Percentiles rank a stretch among this genome's conserved stretches.
phyloP scores from a whole-genome alignment of 2,329 filamentous ascomycete species.

The Ilyonectria sp. region DNA sequence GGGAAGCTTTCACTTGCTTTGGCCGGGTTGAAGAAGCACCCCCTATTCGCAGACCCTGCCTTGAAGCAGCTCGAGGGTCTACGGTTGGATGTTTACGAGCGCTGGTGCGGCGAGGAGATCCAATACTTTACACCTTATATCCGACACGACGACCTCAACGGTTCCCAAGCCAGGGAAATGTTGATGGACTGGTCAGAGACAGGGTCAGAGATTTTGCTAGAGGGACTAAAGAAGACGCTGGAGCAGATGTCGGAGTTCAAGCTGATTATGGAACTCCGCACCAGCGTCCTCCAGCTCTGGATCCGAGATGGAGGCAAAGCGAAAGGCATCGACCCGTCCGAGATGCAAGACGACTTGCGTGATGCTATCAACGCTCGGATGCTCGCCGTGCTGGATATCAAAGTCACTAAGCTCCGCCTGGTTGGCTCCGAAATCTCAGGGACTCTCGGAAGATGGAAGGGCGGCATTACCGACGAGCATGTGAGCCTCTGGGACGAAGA shows the following conservation, averaged over 20 bases:
- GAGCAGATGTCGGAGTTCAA: slow-evolving; percentile 75
- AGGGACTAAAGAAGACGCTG: slow-evolving; percentile 74
- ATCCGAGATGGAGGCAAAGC: slow-evolving; percentile 77
- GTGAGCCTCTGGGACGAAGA: slow-evolving; percentile 77
- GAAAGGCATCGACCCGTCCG: slow-evolving; percentile 76
- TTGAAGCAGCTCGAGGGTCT: slow-evolving; percentile 78
- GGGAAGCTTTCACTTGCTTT: slow-evolving; percentile 80
- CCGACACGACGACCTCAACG: slow-evolving; percentile 82
- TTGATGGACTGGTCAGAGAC: slow-evolving; percentile 75
- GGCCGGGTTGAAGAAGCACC: slow-evolving; percentile 75
- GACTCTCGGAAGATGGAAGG: slow-evolving; percentile 73
- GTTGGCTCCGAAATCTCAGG: slow-evolving; percentile 77
- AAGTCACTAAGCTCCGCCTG: slow-evolving; percentile 74
- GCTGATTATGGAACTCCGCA: slow-evolving; percentile 78
- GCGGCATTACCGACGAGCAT: slow-evolving; percentile 64
- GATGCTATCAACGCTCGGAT: slow-evolving; percentile 79
- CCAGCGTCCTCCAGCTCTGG: slow-evolving; percentile 81
- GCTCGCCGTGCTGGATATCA: slow-evolving; percentile 72
- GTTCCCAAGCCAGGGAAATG: slow-evolving; percentile 71
- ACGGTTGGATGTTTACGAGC: slow-evolving; percentile 82
- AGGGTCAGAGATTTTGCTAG: slow-evolving; percentile 71
- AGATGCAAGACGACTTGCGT: slow-evolving; percentile 79
- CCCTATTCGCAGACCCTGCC: slow-evolving; percentile 80
- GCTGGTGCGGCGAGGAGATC: slow-evolving; percentile 88
- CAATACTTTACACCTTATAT: slow-evolving; percentile 90